A percentile compares a stretch with the other conserved stretches of the same genome.
Evolutionary conservation across 2,329 filamentous ascomycete genomes (phyloP).

Genomic region (Cytospora chrysosperma): DNA sequence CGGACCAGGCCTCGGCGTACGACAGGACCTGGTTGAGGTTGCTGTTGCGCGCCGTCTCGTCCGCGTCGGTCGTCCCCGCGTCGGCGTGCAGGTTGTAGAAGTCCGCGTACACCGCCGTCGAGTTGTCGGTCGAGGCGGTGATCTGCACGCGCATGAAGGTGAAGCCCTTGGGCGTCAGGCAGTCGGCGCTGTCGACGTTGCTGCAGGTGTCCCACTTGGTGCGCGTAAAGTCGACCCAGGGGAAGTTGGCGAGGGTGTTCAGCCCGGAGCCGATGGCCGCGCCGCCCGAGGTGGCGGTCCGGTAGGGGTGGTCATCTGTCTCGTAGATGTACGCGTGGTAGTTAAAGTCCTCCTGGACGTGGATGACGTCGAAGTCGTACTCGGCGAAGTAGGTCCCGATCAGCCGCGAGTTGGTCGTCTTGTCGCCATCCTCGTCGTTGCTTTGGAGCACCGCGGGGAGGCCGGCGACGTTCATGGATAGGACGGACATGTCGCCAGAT

Average conservation of each 20-base stretch:
- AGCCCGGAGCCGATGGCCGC: slow-evolving; percentile 62
- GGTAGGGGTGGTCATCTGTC: slow-evolving; percentile 57
- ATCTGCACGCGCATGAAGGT: slow-evolving; percentile 62
- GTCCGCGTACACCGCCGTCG: slow-evolving; percentile 54
- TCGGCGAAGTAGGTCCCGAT: slow-evolving; percentile 58
- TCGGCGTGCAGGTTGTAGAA: slow-evolving; percentile 68
- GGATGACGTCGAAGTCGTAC: slow-evolving; percentile 60
- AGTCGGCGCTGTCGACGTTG: slow-evolving; percentile 55
- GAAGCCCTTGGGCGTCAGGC: slow-evolving; percentile 68
- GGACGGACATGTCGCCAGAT: slow-evolving; percentile 45
- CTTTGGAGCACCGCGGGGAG: slow-evolving; percentile 55
- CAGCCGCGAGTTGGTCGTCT: slow-evolving; percentile 53
- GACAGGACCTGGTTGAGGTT: slow-evolving; percentile 60
- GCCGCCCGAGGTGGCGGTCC: slow-evolving; percentile 64
- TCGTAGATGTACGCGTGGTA: slow-evolving; percentile 64
- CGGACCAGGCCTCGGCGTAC: slow-evolving; percentile 55
- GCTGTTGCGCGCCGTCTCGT: slow-evolving; percentile 54
- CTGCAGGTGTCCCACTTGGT: slow-evolving; percentile 61
- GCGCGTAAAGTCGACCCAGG: slow-evolving; percentile 55
- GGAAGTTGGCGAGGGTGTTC: slow-evolving; percentile 60
- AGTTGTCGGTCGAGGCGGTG: slow-evolving; percentile 32
- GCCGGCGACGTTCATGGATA: slow-evolving; percentile 61
- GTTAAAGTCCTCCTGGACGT: slow-evolving; percentile 69
- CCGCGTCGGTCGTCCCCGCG: slow-evolving; percentile 54
- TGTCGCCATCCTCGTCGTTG: slow-evolving; percentile 63